phyloP scores from a whole-genome alignment of 257 asterid species.

The Asclepias syriaca region DNA sequence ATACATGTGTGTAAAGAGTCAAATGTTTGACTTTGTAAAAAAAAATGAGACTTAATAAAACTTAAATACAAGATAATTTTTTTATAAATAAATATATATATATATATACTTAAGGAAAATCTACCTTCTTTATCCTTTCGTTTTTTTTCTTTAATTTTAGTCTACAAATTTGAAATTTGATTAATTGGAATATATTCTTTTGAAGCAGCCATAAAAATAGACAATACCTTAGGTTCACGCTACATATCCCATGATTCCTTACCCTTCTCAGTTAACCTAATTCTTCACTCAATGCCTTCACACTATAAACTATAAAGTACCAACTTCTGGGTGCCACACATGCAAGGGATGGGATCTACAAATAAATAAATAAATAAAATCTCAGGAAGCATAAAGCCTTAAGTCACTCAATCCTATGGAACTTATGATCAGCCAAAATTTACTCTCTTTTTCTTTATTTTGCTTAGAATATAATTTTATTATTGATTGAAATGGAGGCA shows the following conservation, averaged over 20 bases:
- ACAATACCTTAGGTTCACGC: slow-evolving; percentile 31
- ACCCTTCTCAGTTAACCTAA: slow-evolving; percentile 16
- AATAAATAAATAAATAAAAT: no score
- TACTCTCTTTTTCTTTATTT: background rate
- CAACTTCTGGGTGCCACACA: slow-evolving; percentile 11
- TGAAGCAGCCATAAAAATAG: slow-evolving; percentile 12
- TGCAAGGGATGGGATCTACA: slow-evolving; percentile 8
- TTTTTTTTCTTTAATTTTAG: background rate
- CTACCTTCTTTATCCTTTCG: no score
- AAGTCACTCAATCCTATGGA: background rate
- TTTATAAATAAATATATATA: no score
- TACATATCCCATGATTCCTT: slow-evolving; percentile 33
- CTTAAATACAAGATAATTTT: no score
- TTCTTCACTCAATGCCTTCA: slow-evolving; percentile 25
- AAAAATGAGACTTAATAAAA: no score
- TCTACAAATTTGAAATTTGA: slow-evolving; percentile 3
- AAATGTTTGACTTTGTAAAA: slow-evolving; percentile 11
- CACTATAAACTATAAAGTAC: background rate
- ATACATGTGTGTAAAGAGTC: background rate
- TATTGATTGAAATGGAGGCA: background rate
- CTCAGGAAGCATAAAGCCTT: background rate
- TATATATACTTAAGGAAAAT: no score
- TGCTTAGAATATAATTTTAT: background rate
- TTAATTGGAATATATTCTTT: slow-evolving; percentile 18
- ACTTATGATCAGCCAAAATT: background rate